Evolutionary conservation across 371 early-diverging fungal species (phyloP).

Genomic region (Entomophthora muscae): DNA sequence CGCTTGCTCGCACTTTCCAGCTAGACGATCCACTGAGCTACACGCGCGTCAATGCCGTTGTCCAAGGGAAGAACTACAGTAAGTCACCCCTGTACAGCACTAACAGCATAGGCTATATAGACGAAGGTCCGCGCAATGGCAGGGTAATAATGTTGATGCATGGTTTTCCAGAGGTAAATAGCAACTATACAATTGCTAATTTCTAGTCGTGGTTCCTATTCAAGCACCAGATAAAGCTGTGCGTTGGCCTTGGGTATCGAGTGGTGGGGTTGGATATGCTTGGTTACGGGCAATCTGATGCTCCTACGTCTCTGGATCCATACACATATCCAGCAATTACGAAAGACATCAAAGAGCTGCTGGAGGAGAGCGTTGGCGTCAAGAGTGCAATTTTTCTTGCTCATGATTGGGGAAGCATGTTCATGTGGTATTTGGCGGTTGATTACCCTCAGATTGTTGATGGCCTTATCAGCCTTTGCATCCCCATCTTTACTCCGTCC

Average conservation of each 20-base stretch:
- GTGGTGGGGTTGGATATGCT: neutral
- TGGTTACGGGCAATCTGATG: neutral
- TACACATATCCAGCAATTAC: neutral
- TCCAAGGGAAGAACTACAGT: neutral
- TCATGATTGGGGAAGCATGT: neutral
- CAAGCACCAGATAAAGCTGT: neutral
- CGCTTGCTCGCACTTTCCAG: neutral
- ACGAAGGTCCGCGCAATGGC: neutral
- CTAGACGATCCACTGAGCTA: neutral
- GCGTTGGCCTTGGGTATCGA: neutral
- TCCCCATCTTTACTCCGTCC: neutral
- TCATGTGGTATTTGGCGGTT: neutral
- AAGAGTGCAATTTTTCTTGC: neutral
- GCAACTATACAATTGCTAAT: neutral
- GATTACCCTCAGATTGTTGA: neutral
- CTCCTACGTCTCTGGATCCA: neutral
- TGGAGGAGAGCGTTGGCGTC: neutral
- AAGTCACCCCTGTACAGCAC: neutral
- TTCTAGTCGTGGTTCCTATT: neutral
- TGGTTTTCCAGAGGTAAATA: neutral
- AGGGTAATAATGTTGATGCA: neutral
- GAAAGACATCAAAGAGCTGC: neutral
- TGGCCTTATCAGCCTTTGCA: neutral
- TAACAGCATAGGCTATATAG: neutral
- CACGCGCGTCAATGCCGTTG: neutral